Base-by-base conservation (phyloP, 2,329 filamentous ascomycete species). In the Aspergillus sp. region DNA sequence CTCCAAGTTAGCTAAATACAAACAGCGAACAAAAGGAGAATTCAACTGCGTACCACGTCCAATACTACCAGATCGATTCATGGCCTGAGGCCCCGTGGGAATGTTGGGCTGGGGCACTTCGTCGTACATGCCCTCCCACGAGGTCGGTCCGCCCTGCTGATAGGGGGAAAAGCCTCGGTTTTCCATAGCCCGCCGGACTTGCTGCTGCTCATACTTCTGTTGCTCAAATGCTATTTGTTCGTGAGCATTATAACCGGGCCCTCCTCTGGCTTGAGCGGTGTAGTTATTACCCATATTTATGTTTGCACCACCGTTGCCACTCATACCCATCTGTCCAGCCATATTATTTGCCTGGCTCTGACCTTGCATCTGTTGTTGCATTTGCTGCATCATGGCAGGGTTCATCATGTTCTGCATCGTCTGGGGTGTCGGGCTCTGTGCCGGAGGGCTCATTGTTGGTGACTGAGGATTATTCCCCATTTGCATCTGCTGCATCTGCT, bases 121-220 rank as follows among this genome's bases (percentile, higher is more conserved):
- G 72, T 98, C 93, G 74, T 97, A 98, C 92, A 96, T 96, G 69
- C 93, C 93, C 74, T 98, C 93, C 92, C 93, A 97, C 41, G 89
- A 93, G 23, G 90, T 91, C n/a, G 89, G 89, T 15, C 86, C 86
- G 45, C 85, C 86, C 56, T 83, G 68, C 73, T 81, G 73, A 60
- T 79, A 77, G 40, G 76, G 71, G 55, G 75, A 69, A 68, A 75
- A 75, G 17, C 64, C 70, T 12, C 75, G 74, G 53, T 70, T 73
- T 19, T 76, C 74, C 46, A 76, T 80, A 75, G 73, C 75, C 56
- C 82, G 84, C 61, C 82, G 82, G 62, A 79, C 79, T 71, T 87
- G 81, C 70, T 87, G 89, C 62, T 88, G 85, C 67, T 90, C 87
- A 72, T 90, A 90, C 73, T 91, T 91, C 65, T 90, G 87, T 74